Conservation (phyloP, 2,329 filamentous ascomycete species). For the Trichoderma sp. region DNA sequence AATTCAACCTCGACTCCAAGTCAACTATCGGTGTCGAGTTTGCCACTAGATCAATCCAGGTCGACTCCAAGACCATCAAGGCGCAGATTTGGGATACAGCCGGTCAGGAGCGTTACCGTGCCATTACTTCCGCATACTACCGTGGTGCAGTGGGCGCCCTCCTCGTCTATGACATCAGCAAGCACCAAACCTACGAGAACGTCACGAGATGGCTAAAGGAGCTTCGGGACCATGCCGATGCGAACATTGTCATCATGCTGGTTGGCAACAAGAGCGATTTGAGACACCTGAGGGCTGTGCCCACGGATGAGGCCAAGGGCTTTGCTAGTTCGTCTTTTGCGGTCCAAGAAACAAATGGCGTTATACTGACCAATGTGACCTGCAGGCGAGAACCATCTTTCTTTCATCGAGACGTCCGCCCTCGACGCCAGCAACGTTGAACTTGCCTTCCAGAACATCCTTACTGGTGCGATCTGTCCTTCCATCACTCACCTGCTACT, state of each 20-base stretch:
- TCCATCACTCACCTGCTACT: background rate
- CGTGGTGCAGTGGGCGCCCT: conserved; percentile 94
- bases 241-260: conserved; percentile 99
- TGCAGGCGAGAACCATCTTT: conserved; percentile 92
- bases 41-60: conserved; percentile 96
- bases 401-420: conserved; percentile 98
- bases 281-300: conserved; percentile 93
- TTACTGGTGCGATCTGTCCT: conserved; percentile 69
- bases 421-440: conserved; percentile 99
- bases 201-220: conserved; percentile 99
- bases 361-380: conserved; percentile 20
- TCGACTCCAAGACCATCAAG: conserved; percentile 99
- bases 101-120: conserved; percentile 97
- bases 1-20: conserved; percentile 99
- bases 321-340: conserved; percentile 74
- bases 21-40: conserved; percentile 99
- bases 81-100: conserved; percentile 99
- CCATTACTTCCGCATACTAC: conserved; percentile 99
- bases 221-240: conserved; percentile 94
- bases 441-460: conserved; percentile 98
- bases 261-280: conserved; percentile 99
- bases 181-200: conserved; percentile 99
- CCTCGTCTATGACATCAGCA: conserved; percentile 99
- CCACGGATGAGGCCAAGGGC: conserved; percentile 94
- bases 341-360: background rate